Conservation (phyloP, 371 early-diverging fungal genomes). For the Lichtheimia ramosa region DNA sequence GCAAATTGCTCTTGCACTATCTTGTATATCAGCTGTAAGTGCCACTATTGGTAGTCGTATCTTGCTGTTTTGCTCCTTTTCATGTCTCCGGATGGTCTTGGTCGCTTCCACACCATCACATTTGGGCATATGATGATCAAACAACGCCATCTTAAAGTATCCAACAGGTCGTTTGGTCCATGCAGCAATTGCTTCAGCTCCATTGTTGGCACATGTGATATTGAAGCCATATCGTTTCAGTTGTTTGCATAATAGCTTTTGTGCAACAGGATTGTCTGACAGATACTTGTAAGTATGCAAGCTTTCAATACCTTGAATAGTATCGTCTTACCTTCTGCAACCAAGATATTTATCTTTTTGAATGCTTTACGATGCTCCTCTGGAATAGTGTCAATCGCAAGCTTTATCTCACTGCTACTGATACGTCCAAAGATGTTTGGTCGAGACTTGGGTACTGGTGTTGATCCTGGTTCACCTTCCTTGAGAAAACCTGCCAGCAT, state of each 20-base stretch:
- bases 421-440: background rate
- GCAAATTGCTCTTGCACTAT: slow-evolving; percentile 10
- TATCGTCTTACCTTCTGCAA: slow-evolving; percentile 45
- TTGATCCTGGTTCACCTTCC: background rate
- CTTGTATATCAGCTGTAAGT: slow-evolving; percentile 15
- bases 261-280: slow-evolving; percentile 49
- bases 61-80: slow-evolving; percentile 19
- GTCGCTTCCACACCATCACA: slow-evolving; percentile 53
- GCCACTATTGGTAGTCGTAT: slow-evolving; percentile 19
- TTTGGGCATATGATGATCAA: slow-evolving; percentile 54
- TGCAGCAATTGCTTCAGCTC: slow-evolving; percentile 37
- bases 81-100: slow-evolving; percentile 33
- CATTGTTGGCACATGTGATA: slow-evolving; percentile 47
- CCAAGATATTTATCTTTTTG: slow-evolving; percentile 38
- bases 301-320: background rate
- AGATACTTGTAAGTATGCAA: background rate
- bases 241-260: slow-evolving; percentile 40
- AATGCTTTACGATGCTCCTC: slow-evolving; percentile 28
- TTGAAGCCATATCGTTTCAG: slow-evolving; percentile 39
- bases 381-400: slow-evolving; percentile 15
- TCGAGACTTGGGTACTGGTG: background rate
- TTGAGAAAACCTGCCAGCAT: slow-evolving; percentile 14
- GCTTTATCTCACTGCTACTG: background rate
- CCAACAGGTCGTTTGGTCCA: slow-evolving; percentile 32
- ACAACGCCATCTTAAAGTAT: slow-evolving; percentile 39